Evolutionary conservation across 2,329 filamentous ascomycete species (phyloP).

Genomic region (Colletotrichum agaves): DNA sequence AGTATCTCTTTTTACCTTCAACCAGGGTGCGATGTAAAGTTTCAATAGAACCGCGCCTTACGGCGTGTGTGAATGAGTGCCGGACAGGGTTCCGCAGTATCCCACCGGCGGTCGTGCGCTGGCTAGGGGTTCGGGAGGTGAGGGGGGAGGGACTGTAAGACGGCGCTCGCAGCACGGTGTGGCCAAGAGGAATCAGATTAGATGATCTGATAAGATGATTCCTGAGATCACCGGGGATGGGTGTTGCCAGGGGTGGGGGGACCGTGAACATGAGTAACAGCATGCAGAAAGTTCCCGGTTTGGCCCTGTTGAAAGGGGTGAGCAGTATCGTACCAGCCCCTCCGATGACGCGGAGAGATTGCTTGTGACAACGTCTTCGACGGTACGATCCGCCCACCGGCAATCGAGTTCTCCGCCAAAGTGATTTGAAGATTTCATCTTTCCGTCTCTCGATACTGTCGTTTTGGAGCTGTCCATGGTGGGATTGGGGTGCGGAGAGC

Average conservation of each 20-base stretch:
- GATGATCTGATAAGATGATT: slow-evolving; percentile 36
- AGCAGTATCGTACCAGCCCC: neutral
- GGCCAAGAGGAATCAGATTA: slow-evolving; percentile 21
- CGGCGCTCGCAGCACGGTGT: neutral
- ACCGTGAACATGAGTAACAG: slow-evolving; percentile 16
- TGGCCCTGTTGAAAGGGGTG: neutral
- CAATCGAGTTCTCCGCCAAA: slow-evolving; percentile 6
- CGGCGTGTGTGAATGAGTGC: neutral
- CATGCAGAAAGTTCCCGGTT: slow-evolving; percentile 9
- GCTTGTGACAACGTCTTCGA: neutral
- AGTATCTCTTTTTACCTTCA: neutral
- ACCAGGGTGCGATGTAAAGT: neutral
- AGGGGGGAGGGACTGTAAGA: neutral
- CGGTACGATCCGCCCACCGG: slow-evolving; percentile 28
- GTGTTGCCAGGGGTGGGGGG: neutral
- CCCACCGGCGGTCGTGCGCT: neutral
- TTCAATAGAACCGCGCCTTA: neutral
- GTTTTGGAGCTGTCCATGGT: neutral
- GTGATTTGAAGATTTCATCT: slow-evolving; percentile 13
- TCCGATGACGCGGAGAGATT: neutral
- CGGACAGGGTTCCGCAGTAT: neutral
- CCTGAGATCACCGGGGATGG: slow-evolving; percentile 13
- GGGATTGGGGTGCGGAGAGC: neutral
- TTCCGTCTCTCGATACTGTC: neutral
- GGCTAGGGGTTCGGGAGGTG: neutral